Evolutionary conservation across 805 yeast species (phyloP), one percentile per base, ranked within the genome.

Genomic region (Zygosaccharomyces bailii): DNA sequence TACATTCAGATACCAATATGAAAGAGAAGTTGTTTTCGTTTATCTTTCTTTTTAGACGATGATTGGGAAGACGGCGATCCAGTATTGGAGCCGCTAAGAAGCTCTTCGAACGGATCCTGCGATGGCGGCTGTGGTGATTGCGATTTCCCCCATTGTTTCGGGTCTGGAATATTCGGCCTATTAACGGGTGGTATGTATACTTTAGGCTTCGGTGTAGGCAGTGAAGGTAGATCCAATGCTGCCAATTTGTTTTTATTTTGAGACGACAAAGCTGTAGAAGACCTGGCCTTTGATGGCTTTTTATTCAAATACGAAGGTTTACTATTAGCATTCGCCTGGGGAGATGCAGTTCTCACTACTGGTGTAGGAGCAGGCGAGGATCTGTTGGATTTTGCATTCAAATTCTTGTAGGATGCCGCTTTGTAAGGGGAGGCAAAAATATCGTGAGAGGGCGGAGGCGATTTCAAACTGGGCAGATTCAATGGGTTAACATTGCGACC

Each of bases 161-260:
- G 68, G 32, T 66, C 68, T n/a, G 64, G 59, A 11, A 60, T 40
- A 5, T 51, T 52, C 1, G 63, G 57, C 51, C 64, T 79, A 38
- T 78, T 79, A 3, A 84, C 86, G 32, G 84, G 71, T 2, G 89
- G 86, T 43, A 76, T 70, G 17, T 51, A 42, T n/a, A 53, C 57
- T 33, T 51, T 60, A 18, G 59, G 57, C 41, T 57, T 59, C 10
- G 65, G 60, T 32, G 60, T 60, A 33, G 74, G 67, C 34, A 75
- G 59, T 0, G 78, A 71, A 3, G 86, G 85, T 56, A 80, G 76
- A 49, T 73, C 52, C 20, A 60, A 39, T 16, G 48, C 48, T 3
- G 59, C 50, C 23, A 58, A 39, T 38, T 54, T 59, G 21, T 50
- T 39, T 16, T 44, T 44, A 18, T 49, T 45, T 25, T 39, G 33